Conservation (phyloP, 1,284 basidiomycete species). For the Leccinum griseonigrum region DNA sequence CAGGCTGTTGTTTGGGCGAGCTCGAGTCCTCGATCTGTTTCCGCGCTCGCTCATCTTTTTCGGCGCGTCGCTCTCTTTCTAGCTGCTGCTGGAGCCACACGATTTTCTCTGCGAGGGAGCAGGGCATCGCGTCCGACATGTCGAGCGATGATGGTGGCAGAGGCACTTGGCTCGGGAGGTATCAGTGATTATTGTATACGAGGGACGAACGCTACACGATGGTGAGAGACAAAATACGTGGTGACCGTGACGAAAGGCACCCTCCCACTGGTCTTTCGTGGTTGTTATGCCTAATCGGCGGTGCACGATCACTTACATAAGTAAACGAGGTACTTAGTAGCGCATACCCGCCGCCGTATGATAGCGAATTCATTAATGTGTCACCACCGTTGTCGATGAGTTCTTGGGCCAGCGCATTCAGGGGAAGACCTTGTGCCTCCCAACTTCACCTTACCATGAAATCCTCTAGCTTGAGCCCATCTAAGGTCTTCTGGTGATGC, state of each 20-base stretch:
- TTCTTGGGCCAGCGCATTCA: too few relatives aligned
- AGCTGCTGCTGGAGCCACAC: background rate
- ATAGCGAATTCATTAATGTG: too few relatives aligned
- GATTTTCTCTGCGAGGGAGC: background rate
- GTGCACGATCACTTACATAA: too few relatives aligned
- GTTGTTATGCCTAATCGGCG: background rate
- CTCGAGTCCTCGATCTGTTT: background rate
- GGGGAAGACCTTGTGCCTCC: too few relatives aligned
- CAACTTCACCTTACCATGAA: too few relatives aligned
- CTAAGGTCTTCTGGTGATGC: background rate
- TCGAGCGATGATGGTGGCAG: background rate
- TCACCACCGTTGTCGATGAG: too few relatives aligned
- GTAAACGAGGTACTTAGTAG: too few relatives aligned
- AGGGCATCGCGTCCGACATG: background rate
- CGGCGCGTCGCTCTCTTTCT: background rate
- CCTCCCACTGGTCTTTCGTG: background rate
- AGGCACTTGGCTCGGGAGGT: background rate
- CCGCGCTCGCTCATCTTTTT: background rate
- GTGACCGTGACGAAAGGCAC: too few relatives aligned
- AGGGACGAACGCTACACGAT: background rate
- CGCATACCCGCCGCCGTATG: too few relatives aligned
- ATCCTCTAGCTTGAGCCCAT: too few relatives aligned
- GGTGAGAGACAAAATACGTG: too few relatives aligned
- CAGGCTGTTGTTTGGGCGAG: background rate
- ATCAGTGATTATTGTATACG: background rate